These are phyloP conservation scores for Magnolia officinalis DNA, from an alignment of 164 flowering plant species.

Conservation along the genomic window DNA sequence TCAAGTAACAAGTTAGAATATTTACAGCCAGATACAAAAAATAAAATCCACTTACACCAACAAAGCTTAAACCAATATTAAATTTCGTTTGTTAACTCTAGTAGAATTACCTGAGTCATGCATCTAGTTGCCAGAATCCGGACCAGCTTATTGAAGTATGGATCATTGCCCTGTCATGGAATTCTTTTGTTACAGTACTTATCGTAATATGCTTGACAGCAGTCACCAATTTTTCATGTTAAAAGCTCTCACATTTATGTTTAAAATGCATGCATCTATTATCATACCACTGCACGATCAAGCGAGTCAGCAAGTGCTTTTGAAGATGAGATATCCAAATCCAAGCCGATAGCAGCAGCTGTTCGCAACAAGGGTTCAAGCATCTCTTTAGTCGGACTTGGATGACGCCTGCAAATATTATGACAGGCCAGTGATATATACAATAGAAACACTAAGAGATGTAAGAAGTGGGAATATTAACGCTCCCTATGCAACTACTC, in stretches of 20 bases:
- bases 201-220: background rate
- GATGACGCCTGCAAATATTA: conserved; percentile 78
- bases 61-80: background rate
- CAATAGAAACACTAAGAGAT: background rate
- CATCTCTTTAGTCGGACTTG: conserved; percentile 91
- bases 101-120: conserved; percentile 84
- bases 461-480: conserved; percentile 1
- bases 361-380: conserved; percentile 91
- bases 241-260: background rate
- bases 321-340: conserved; percentile 87
- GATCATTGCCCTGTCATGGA: conserved; percentile 73
- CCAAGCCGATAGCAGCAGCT: conserved; percentile 81
- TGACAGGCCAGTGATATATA: conserved; percentile 1
- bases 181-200: background rate
- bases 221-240: background rate
- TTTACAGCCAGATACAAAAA: background rate
- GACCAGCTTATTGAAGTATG: conserved; percentile 91
- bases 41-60: background rate
- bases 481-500: background rate
- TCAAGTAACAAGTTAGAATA: conserved; percentile 4
- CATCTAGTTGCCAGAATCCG: conserved; percentile 96
- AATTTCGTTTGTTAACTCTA: background rate
- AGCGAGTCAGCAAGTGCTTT: conserved; percentile 98
- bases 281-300: conserved; percentile 80
- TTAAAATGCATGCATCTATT: background rate